These are phyloP conservation scores for Capsicum rhomboideum DNA, from an alignment of 257 asterid genomes.

Conservation along the genomic window DNA sequence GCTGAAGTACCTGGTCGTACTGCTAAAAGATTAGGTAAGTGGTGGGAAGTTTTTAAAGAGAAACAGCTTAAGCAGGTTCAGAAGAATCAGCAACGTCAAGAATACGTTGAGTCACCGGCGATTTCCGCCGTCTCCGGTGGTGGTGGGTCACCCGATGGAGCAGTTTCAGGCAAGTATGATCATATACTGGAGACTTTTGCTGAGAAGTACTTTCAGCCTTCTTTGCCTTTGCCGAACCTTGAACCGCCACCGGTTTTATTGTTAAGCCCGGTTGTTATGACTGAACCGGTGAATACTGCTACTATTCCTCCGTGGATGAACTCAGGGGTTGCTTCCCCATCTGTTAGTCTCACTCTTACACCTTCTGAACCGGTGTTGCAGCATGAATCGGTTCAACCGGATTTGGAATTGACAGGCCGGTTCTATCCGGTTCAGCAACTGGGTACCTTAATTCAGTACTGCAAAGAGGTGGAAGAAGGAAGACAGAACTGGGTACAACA, in stretches of 20 bases:
- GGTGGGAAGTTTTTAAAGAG: slow-evolving; percentile 96
- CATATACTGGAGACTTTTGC: slow-evolving; percentile 80
- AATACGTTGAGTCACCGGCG: slow-evolving; percentile 10
- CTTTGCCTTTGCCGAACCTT: slow-evolving; percentile 20
- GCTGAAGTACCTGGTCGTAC: slow-evolving; percentile 86
- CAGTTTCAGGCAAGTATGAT: slow-evolving; percentile 65
- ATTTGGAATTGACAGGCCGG: background rate
- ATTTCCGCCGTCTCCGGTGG: slow-evolving; percentile 12
- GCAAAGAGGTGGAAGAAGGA: slow-evolving; percentile 58
- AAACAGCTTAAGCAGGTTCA: slow-evolving; percentile 61
- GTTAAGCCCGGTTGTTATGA: slow-evolving; percentile 15
- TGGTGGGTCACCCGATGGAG: slow-evolving; percentile 41
- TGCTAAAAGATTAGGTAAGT: slow-evolving; percentile 76
- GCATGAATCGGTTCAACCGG: slow-evolving; percentile 24
- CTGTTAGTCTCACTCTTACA: slow-evolving; percentile 55
- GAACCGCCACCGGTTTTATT: slow-evolving; percentile 43
- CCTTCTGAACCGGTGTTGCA: slow-evolving; percentile 42
- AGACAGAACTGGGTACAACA: slow-evolving; percentile 55
- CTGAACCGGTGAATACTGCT: slow-evolving; percentile 15
- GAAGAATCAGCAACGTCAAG: slow-evolving; percentile 22
- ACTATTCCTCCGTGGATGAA: background rate
- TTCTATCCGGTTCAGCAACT: slow-evolving; percentile 35
- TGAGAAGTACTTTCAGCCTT: slow-evolving; percentile 50
- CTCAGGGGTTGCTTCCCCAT: slow-evolving; percentile 33
- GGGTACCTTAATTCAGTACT: slow-evolving; percentile 37